Percentiles rank a stretch among this genome's conserved stretches.
phyloP scores from a whole-genome alignment of 306 rosid species.

The Cicer judaicum region DNA sequence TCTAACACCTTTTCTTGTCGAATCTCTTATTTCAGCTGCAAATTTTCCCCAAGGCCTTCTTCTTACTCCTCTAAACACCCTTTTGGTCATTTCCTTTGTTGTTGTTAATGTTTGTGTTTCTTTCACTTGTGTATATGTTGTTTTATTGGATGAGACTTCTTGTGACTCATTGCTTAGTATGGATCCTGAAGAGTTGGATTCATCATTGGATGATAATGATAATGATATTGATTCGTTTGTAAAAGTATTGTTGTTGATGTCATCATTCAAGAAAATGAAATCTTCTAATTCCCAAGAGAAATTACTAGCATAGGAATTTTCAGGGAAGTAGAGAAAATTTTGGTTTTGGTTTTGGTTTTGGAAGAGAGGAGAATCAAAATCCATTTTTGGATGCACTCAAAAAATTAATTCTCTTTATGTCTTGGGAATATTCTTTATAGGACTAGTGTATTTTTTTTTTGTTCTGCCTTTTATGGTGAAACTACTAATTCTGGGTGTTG shows the following conservation, averaged over 20 bases:
- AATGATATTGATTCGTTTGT: slow-evolving; percentile 35
- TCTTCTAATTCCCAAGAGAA: slow-evolving; percentile 44
- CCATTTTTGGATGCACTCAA: slow-evolving; percentile 30
- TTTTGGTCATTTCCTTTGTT: background rate
- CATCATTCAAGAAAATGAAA: slow-evolving; percentile 10
- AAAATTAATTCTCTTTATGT: background rate
- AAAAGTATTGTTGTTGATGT: slow-evolving; percentile 20
- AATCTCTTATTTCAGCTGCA: slow-evolving; percentile 90
- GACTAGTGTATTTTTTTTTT: background rate
- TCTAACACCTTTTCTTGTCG: slow-evolving; percentile 74
- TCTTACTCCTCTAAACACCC: slow-evolving; percentile 67
- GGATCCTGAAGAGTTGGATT: slow-evolving; percentile 34
- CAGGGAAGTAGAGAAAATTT: slow-evolving; percentile 23
- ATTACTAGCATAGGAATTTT: slow-evolving; percentile 20
- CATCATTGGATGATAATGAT: background rate
- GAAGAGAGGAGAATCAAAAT: slow-evolving; percentile 42
- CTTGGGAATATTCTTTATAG: background rate
- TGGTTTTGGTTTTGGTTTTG: slow-evolving; percentile 29
- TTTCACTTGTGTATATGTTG: background rate
- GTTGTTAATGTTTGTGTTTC: background rate
- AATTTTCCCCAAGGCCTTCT: slow-evolving; percentile 88
- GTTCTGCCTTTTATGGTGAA: background rate
- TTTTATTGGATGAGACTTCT: slow-evolving; percentile 47
- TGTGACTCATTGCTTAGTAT: slow-evolving; percentile 20
- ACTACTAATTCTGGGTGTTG: background rate